A percentile compares a stretch with the other conserved stretches of the same genome.
Conservation (phyloP, 2,329 filamentous ascomycete species). For the Verticillium longisporum region DNA sequence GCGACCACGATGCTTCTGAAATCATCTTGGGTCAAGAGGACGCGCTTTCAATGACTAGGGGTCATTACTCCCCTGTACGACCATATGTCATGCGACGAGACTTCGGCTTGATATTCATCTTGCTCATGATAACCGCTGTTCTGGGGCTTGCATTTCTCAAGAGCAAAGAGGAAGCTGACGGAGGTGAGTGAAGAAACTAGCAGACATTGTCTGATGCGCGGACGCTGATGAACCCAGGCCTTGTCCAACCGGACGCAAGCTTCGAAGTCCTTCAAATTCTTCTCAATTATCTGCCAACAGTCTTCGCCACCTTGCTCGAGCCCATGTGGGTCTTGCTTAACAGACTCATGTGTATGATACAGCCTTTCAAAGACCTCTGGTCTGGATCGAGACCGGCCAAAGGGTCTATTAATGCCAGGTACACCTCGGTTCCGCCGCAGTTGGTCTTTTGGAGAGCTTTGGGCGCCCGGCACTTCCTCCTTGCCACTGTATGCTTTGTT, state of each 20-base stretch:
- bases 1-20: too few species aligned
- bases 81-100: too few species aligned
- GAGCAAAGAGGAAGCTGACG: conserved; percentile 7
- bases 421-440: conserved; percentile 50
- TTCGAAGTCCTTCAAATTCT: conserved; percentile 29
- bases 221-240: conserved; percentile 14
- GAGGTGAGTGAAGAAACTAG: conserved; percentile 13
- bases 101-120: too few species aligned
- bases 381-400: conserved; percentile 23
- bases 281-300: conserved; percentile 45
- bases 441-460: conserved; percentile 39
- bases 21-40: too few species aligned
- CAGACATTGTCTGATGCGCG: neutral
- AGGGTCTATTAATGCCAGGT: conserved; percentile 34
- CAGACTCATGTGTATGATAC: conserved; percentile 42
- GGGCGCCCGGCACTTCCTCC: conserved; percentile 32
- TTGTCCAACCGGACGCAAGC: conserved; percentile 19
- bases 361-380: conserved; percentile 45
- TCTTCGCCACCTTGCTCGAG: conserved; percentile 47
- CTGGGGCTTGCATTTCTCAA: too few species aligned
- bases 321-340: conserved; percentile 51
- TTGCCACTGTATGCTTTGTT: conserved; percentile 39
- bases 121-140: too few species aligned
- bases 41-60: neutral
- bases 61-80: conserved; percentile 2